phyloP scores from a whole-genome alignment of 2,329 filamentous ascomycete genomes.

The Beauveria rudraprayagi region DNA sequence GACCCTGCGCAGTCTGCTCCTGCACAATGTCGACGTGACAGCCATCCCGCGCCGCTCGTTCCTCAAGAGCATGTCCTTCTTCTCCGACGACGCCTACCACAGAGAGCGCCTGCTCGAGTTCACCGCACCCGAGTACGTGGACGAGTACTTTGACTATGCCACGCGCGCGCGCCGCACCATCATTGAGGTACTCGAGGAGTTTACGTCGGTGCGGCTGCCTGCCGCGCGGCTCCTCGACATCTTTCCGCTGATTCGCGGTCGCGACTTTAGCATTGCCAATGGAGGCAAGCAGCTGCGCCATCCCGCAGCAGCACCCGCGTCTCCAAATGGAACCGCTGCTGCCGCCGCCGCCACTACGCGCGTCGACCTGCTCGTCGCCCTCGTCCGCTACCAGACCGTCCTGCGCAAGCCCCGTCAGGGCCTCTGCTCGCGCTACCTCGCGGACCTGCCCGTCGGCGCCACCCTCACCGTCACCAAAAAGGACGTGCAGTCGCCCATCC shows the following conservation, averaged over 20 bases:
- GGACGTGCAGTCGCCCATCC: constrained; percentile 36
- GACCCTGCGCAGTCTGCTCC: constrained; percentile 69
- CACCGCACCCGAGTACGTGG: constrained; percentile 66
- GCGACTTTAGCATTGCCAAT: constrained; percentile 89
- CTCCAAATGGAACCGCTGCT: neutral
- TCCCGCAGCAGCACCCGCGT: constrained; percentile 9
- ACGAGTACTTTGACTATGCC: constrained; percentile 95
- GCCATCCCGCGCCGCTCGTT: constrained; percentile 84
- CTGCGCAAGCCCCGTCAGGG: constrained; percentile 78
- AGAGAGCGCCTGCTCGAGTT: constrained; percentile 79
- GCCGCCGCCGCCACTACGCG: constrained; percentile 25
- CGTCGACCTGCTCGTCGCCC: constrained; percentile 71
- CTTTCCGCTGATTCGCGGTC: constrained; percentile 75
- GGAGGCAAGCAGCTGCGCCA: constrained; percentile 40
- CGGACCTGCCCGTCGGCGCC: constrained; percentile 51
- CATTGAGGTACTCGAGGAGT: constrained; percentile 86
- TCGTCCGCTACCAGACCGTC: constrained; percentile 86
- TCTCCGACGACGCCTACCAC: constrained; percentile 64
- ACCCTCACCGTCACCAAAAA: constrained; percentile 52
- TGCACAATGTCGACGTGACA: constrained; percentile 79
- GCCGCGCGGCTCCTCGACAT: constrained; percentile 62
- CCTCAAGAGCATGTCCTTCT: constrained; percentile 69
- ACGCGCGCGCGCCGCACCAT: constrained; percentile 84
- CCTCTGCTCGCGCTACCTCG: constrained; percentile 82
- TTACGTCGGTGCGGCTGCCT: constrained; percentile 74